A percentile compares a stretch with the other conserved stretches of the same genome.
Conservation (phyloP, 768 basidiomycete species). For the Auricularia auricula-judae region DNA sequence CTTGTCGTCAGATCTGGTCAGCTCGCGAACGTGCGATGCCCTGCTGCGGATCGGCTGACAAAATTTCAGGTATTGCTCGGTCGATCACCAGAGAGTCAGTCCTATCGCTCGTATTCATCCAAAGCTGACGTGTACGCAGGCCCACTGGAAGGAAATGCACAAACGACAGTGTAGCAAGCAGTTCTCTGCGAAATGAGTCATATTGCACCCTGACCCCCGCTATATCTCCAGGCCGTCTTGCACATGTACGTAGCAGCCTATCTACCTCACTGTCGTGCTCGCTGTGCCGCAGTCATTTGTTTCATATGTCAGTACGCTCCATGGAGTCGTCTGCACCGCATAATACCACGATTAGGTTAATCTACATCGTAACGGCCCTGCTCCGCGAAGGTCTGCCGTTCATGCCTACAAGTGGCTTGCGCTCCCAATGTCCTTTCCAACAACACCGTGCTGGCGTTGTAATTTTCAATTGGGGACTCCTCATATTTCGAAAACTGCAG, state of each 20-base stretch:
- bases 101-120: background rate
- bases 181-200: background rate
- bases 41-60: background rate
- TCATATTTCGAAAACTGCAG: too few relatives aligned
- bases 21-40: constrained; percentile 11
- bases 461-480: too few relatives aligned
- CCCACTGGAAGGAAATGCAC: constrained; percentile 18
- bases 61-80: background rate
- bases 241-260: background rate
- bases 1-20: constrained; percentile 15
- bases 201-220: background rate
- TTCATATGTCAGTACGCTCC: too few relatives aligned
- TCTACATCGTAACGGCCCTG: too few relatives aligned
- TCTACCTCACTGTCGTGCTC: too few relatives aligned
- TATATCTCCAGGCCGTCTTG: background rate
- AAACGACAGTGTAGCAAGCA: constrained; percentile 15
- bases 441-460: too few relatives aligned
- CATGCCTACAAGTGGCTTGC: too few relatives aligned
- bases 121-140: constrained; percentile 6
- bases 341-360: too few relatives aligned
- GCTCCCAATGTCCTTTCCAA: too few relatives aligned
- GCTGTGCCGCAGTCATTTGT: too few relatives aligned
- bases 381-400: too few relatives aligned
- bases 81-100: background rate
- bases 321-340: too few relatives aligned